These are phyloP conservation scores for Pisolithus sp. DNA, from an alignment of 768 basidiomycete species.

Conservation along the genomic window DNA sequence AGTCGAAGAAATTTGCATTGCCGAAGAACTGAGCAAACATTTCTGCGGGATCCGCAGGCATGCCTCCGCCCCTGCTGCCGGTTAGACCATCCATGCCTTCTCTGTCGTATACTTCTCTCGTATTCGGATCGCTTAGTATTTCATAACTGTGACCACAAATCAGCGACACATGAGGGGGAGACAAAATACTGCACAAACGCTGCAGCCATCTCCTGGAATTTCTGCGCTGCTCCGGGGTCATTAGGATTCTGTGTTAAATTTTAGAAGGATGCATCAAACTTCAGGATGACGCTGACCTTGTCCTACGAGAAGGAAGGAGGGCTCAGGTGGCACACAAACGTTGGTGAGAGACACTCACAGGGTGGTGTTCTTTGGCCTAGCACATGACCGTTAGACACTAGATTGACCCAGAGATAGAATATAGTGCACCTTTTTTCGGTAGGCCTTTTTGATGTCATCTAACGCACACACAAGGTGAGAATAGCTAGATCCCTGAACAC, in stretches of 20 bases:
- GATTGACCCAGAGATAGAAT: neutral
- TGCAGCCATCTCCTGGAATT: constrained; percentile 85
- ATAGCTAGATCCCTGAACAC: neutral
- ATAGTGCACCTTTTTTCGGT: constrained; percentile 74
- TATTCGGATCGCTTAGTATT: constrained; percentile 64
- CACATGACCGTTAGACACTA: constrained; percentile 11
- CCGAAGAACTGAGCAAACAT: constrained; percentile 73
- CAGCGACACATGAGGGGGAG: constrained; percentile 3
- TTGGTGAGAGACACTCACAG: constrained; percentile 42
- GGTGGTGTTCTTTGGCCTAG: constrained; percentile 84
- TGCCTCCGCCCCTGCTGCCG: constrained; percentile 38
- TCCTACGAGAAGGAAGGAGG: constrained; percentile 41
- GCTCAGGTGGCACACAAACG: neutral
- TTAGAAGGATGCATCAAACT: neutral
- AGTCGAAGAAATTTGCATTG: constrained; percentile 57
- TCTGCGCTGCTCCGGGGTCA: constrained; percentile 73
- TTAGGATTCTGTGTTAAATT: constrained; percentile 64
- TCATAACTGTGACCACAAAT: constrained; percentile 50
- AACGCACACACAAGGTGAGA: constrained; percentile 10
- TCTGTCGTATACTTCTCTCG: constrained; percentile 65
- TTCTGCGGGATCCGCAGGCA: constrained; percentile 50
- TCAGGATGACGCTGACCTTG: constrained; percentile 41
- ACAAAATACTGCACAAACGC: constrained; percentile 49
- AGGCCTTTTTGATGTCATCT: constrained; percentile 93
- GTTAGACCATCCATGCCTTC: constrained; percentile 66